A percentile compares a stretch with the other conserved stretches of the same genome.
Evolutionary conservation across 2,329 filamentous ascomycete genomes (phyloP).

Genomic region (Colletotrichum karsti): DNA sequence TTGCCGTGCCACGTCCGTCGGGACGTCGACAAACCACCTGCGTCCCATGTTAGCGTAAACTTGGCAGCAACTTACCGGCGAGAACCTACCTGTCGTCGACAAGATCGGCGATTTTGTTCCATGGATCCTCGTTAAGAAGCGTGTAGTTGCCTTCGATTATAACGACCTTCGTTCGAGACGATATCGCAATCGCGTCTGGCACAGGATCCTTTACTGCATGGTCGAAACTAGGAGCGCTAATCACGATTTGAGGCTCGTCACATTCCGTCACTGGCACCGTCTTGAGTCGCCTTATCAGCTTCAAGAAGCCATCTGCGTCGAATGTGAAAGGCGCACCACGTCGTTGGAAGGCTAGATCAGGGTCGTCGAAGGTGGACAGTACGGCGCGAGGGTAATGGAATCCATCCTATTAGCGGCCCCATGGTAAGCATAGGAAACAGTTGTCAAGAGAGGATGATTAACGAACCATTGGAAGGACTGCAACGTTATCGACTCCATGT

Average conservation of each 20-base stretch:
- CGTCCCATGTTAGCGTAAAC: neutral
- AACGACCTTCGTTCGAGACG: constrained; percentile 53
- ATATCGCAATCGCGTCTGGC: constrained; percentile 31
- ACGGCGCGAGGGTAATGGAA: constrained; percentile 37
- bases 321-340: constrained; percentile 42
- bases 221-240: constrained; percentile 55
- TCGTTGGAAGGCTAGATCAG: constrained; percentile 32
- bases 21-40: constrained; percentile 40
- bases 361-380: constrained; percentile 32
- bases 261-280: constrained; percentile 32
- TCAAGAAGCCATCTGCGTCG: constrained; percentile 34
- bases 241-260: constrained; percentile 25
- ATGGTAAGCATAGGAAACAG: neutral
- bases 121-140: constrained; percentile 54
- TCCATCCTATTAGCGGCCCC: constrained; percentile 34
- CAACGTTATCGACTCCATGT: constrained; percentile 27
- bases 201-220: constrained; percentile 58
- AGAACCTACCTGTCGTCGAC: constrained; percentile 50
- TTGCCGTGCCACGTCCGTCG: constrained; percentile 32
- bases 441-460: neutral
- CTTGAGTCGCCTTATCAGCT: constrained; percentile 29
- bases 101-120: constrained; percentile 49
- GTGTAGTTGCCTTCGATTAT: constrained; percentile 62
- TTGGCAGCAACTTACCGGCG: neutral
- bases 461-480: constrained; percentile 37